Base-by-base conservation (phyloP, 768 basidiomycete species). In the Russula virescens region DNA sequence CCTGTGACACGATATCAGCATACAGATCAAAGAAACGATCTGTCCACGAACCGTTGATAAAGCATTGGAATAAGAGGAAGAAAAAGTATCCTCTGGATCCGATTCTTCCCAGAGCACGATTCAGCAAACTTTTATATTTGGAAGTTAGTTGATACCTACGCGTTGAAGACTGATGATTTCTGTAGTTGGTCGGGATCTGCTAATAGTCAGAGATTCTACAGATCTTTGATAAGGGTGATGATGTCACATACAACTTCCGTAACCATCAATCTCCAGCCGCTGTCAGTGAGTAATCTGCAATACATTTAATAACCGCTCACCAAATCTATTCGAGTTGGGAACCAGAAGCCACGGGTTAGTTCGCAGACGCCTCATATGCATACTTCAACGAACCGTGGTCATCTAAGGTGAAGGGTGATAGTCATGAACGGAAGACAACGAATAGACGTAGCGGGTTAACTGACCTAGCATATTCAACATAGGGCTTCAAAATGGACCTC, bases 31-130 rank as follows among this genome's bases (percentile, higher is more conserved):
- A 38, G 61, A 49, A n/a, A 46, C 52, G 57, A 58, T 16, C 58
- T 21, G 47, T 66, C 53, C 18, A 55, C 81, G 56, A 68, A 89
- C 90, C 83, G 66, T 88, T 87, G 68, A 89, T 84, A 72, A 95
- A 95, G 67, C 90, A 91, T 68, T 99, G 96, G 79, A 99, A 98
- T 1, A 99, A 79, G 25, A 96, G 78, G 76, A 86, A 99, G 78
- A 86, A 95, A 73, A 95, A 95, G 75, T 94, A 97, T 23, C 87
- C 92, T 66, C 89, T 78, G 0, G 84, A 74, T 8, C 95, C 96
- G 58, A 98, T 89, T 11, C 88, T 91, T 62, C 61, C 52, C 59
- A 38, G 28, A 55, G 18, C 42, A 43, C 3, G 21, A 38, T 43
- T 59, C 13, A 21, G 31, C 31, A 1, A 38, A 18, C 18, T 45